These are phyloP conservation scores for Macrocystidia cucumis DNA, from an alignment of 1,284 basidiomycete species.

Conservation along the genomic window DNA sequence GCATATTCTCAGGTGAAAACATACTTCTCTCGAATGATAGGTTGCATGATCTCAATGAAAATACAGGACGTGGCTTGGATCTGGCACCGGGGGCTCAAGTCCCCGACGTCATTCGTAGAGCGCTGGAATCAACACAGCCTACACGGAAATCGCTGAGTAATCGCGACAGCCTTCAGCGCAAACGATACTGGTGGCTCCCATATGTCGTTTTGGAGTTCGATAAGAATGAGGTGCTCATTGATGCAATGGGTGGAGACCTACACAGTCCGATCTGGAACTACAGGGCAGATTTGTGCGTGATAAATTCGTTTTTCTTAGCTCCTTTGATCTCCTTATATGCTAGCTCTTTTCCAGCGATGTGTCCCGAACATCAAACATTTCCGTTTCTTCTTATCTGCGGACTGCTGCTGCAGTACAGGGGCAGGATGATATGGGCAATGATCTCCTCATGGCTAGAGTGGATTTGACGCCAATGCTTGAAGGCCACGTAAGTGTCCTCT, in stretches of 20 bases:
- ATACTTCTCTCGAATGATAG: slow-evolving; percentile 2
- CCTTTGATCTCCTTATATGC: slow-evolving; percentile 5
- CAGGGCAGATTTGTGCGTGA: slow-evolving; percentile 85
- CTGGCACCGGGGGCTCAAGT: slow-evolving; percentile 70
- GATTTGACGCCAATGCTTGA: slow-evolving; percentile 88
- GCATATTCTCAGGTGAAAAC: slow-evolving; percentile 76
- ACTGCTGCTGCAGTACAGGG: slow-evolving; percentile 55
- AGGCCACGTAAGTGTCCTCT: slow-evolving; percentile 46
- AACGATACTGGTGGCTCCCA: slow-evolving; percentile 93
- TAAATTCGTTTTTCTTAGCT: slow-evolving; percentile 3
- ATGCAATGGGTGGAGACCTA: slow-evolving; percentile 89
- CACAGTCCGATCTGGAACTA: slow-evolving; percentile 91
- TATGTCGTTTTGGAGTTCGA: slow-evolving; percentile 98
- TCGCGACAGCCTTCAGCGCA: slow-evolving; percentile 83
- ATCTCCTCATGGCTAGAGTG: slow-evolving; percentile 83
- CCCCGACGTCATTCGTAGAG: slow-evolving; percentile 83
- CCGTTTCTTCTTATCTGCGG: slow-evolving; percentile 83
- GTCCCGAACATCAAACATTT: slow-evolving; percentile 84
- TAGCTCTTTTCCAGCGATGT: slow-evolving; percentile 68
- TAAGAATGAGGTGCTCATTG: slow-evolving; percentile 97
- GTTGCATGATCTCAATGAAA: slow-evolving; percentile 5
- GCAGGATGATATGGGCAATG: slow-evolving; percentile 83
- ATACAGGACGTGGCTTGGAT: slow-evolving; percentile 62
- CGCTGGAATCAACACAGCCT: slow-evolving; percentile 52
- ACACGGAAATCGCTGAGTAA: slow-evolving; percentile 55